Conservation (phyloP, 148 eudicot species). For the Suaeda aralocaspica region DNA sequence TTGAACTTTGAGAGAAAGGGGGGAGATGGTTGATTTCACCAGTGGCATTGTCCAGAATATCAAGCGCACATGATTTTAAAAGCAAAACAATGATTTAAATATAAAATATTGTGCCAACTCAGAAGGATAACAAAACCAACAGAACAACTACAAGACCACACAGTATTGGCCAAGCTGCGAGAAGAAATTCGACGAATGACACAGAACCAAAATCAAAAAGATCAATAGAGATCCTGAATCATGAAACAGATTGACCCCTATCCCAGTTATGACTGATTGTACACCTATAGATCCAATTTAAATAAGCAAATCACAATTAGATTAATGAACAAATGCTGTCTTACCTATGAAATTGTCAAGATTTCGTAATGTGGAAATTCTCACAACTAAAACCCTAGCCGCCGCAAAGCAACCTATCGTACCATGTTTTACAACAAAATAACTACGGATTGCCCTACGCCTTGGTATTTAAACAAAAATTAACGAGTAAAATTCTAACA, state of each 20-base stretch:
- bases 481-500: background rate
- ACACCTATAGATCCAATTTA: background rate
- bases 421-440: background rate
- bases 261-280: background rate
- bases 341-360: background rate
- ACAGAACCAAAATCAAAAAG: background rate
- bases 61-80: background rate
- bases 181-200: background rate
- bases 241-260: background rate
- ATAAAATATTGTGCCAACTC: background rate
- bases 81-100: background rate
- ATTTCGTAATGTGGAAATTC: background rate
- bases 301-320: constrained; percentile 11
- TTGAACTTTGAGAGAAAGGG: background rate
- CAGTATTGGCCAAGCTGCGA: no score
- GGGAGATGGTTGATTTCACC: background rate
- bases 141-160: background rate
- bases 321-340: constrained; percentile 1
- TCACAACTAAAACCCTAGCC: background rate
- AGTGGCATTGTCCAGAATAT: background rate
- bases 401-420: constrained; percentile 3
- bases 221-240: constrained; percentile 8
- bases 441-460: background rate
- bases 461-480: background rate
- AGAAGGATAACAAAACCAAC: background rate